phyloP scores from a whole-genome alignment of 768 basidiomycete genomes.

The Leccinum subtestaceum region DNA sequence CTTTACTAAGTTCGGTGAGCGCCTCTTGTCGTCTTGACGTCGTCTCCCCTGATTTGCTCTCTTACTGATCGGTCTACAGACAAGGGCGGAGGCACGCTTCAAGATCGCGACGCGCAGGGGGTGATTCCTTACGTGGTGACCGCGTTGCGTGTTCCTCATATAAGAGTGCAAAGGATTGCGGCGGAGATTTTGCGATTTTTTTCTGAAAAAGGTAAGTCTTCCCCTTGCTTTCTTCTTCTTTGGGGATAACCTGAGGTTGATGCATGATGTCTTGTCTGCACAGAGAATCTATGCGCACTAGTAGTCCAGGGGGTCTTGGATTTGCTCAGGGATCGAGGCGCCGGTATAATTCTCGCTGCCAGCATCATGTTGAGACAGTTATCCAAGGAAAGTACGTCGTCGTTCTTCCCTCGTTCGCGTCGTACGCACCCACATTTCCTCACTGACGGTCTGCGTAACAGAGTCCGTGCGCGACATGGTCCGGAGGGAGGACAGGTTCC shows the following conservation, averaged over 20 bases:
- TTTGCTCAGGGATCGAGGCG: constrained; percentile 18
- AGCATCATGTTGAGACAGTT: constrained; percentile 15
- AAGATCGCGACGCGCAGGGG: background rate
- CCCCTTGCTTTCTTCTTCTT: background rate
- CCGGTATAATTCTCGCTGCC: constrained; percentile 16
- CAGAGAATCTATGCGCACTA: constrained; percentile 11
- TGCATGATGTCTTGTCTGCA: background rate
- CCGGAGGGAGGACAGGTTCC: constrained; percentile 10
- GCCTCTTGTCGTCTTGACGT: background rate
- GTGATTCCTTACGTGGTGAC: constrained; percentile 16
- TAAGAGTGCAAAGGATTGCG: constrained; percentile 17
- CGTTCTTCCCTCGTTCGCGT: background rate
- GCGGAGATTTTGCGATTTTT: constrained; percentile 12
- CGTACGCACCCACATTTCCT: background rate
- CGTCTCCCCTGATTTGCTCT: background rate
- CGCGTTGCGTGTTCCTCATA: constrained; percentile 14
- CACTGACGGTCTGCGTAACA: background rate
- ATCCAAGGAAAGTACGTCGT: constrained; percentile 15
- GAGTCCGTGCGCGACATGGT: constrained; percentile 19
- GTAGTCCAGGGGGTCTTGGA: constrained; percentile 13
- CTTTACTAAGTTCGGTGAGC: constrained; percentile 19
- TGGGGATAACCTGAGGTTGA: background rate
- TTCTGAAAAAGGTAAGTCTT: constrained; percentile 13
- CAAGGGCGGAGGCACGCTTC: background rate
- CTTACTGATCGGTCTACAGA: constrained; percentile 3